Conservation (phyloP, 805 yeast genomes). For the Candida ortonii region DNA sequence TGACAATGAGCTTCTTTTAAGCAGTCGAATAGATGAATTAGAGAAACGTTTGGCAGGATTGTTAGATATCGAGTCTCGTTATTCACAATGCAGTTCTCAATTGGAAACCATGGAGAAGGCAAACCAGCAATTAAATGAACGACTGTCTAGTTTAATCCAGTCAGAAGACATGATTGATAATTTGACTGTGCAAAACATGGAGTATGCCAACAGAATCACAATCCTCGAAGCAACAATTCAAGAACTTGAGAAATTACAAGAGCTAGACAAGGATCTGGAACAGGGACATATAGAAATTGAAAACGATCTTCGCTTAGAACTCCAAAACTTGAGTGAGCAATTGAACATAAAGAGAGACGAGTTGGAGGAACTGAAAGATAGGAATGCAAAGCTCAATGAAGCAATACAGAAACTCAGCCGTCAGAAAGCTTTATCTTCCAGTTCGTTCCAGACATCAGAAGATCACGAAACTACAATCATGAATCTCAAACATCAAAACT, state of each 20-base stretch:
- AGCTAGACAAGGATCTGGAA: conserved; percentile 50
- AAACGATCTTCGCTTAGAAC: conserved; percentile 39
- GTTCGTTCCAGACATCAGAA: conserved; percentile 3
- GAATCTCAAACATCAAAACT: conserved; percentile 18
- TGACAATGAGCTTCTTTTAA: too few species aligned
- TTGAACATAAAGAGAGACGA: conserved; percentile 16
- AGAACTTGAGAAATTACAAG: conserved; percentile 49
- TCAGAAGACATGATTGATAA: conserved; percentile 34
- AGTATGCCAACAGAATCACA: conserved; percentile 34
- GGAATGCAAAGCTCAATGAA: conserved; percentile 37
- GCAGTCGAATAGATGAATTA: conserved; percentile 26
- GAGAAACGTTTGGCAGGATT: conserved; percentile 19
- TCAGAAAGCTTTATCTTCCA: background rate
- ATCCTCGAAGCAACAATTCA: conserved; percentile 37
- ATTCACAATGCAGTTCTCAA: conserved; percentile 1
- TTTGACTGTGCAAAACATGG: conserved; percentile 35
- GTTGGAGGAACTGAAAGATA: conserved; percentile 22
- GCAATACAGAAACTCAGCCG: conserved; percentile 2
- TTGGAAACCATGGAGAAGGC: conserved; percentile 6
- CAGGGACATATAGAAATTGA: conserved; percentile 43
- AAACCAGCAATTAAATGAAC: conserved; percentile 28
- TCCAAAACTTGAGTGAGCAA: conserved; percentile 27
- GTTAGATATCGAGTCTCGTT: conserved; percentile 9
- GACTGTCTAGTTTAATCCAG: conserved; percentile 28
- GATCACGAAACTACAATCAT: conserved; percentile 5